Evolutionary conservation across 2,329 filamentous ascomycete genomes (phyloP).

Genomic region (Lachnellula subtilissima): DNA sequence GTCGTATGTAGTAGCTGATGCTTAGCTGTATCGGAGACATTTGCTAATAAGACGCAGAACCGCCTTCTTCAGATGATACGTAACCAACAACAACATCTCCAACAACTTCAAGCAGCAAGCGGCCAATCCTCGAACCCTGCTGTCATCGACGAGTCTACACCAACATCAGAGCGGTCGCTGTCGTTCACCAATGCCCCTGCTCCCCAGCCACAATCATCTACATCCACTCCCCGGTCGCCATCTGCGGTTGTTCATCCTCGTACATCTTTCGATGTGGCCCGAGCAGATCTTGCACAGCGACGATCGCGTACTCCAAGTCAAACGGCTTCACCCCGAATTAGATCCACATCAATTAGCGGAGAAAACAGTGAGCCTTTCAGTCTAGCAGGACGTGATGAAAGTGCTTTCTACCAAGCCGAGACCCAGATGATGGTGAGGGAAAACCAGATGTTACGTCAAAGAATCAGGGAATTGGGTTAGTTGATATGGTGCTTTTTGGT

Average conservation of each 20-base stretch:
- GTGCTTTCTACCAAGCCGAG: conserved; percentile 76
- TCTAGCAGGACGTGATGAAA: conserved; percentile 66
- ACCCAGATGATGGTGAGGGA: conserved; percentile 72
- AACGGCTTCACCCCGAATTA: conserved; percentile 34
- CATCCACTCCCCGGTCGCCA: conserved; percentile 49
- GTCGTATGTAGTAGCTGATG: conserved; percentile 47
- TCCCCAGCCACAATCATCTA: conserved; percentile 34
- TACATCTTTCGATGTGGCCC: conserved; percentile 55
- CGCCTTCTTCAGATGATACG: conserved; percentile 73
- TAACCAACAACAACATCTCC: conserved; percentile 67
- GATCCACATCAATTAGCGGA: conserved; percentile 48
- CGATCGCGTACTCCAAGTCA: conserved; percentile 56
- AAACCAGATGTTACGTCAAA: conserved; percentile 75
- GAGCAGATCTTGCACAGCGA: conserved; percentile 47
- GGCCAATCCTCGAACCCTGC: conserved; percentile 37
- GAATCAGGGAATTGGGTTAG: conserved; percentile 68
- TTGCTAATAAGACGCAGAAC: conserved; percentile 46
- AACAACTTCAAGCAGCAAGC: conserved; percentile 47
- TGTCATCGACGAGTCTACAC: conserved; percentile 36
- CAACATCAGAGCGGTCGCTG: conserved; percentile 43
- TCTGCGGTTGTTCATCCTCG: conserved; percentile 38
- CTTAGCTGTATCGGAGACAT: not conserved
- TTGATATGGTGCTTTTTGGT: not conserved
- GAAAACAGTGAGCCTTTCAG: conserved; percentile 55
- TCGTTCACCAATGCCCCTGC: conserved; percentile 37